Base-by-base conservation (phyloP, 306 rosid genomes). In the Corylus americana region DNA sequence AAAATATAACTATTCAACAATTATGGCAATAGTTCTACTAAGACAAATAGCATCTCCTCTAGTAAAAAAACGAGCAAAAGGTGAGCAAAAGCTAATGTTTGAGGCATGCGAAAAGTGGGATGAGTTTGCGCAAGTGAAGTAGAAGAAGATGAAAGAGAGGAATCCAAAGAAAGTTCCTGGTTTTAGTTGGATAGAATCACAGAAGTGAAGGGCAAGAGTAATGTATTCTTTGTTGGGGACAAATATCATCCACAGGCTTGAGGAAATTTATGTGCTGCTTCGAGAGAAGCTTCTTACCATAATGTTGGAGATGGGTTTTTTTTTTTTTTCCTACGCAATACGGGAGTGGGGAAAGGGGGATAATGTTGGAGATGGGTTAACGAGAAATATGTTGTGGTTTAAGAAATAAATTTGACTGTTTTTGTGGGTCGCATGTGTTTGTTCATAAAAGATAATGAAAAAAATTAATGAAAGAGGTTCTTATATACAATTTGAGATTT, bases 131-230 rank as follows among this genome's bases (percentile, higher is more conserved):
- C 45, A 42, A 42, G 45, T 42, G 45, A 42, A 42, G 25, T 22
- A 22, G 45, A 42, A 42, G 45, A 42, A 42, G 45, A 0, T 42
- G 45, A 42, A 42, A 42, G 45, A 42, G 8, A 42, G 45, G 45
- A 42, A 76, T 69, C 87, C 84, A 84, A 82, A 84, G 80, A 86
- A 84, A 80, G 77, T 78, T 68, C 82, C 85, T 17, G 92, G 88
- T 11, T 82, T 39, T 80, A 82, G 92, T 82, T 79, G 82, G 82
- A 80, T 84, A 75, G 87, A 22, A 22, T 22, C 25, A 22, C 25
- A 22, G 25, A 77, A 76, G 75, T 84, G 59, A 82, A 80, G 29
- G 88, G 87, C 12, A 84, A 68, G 74, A 82, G 55, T 63, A 82
- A 84, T 73, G 78, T 80, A 20, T 89, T 42, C 86, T 70, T 77